Evolutionary conservation across 345 rosid species (phyloP).

Genomic region (Brassica cretica): DNA sequence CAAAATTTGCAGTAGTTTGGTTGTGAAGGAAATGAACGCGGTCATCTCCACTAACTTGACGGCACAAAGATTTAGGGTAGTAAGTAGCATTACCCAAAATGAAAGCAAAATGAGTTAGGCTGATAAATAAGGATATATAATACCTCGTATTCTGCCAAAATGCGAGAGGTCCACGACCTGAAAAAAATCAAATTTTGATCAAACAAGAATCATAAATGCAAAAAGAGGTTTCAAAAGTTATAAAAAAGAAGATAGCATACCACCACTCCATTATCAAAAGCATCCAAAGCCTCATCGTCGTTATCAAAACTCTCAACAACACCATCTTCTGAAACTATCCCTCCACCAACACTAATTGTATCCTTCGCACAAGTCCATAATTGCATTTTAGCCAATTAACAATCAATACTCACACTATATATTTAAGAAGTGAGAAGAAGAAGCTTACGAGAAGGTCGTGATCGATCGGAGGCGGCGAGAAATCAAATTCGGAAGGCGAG

Average conservation of each 20-base stretch:
- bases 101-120: neutral
- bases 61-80: neutral
- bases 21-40: slow-evolving; percentile 89
- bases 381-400: neutral
- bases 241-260: slow-evolving; percentile 39
- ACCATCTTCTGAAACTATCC: slow-evolving; percentile 71
- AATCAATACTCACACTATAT: neutral
- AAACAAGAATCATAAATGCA: neutral
- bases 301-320: slow-evolving; percentile 72
- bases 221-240: neutral
- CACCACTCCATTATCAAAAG: slow-evolving; percentile 63
- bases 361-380: slow-evolving; percentile 48
- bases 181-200: neutral
- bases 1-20: slow-evolving; percentile 90
- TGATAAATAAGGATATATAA: neutral
- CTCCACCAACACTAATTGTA: slow-evolving; percentile 55
- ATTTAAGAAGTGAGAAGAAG: neutral
- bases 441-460: slow-evolving; percentile 66
- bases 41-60: slow-evolving; percentile 88
- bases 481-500: slow-evolving; percentile 52
- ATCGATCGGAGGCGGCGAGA: slow-evolving; percentile 88
- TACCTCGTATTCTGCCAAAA: slow-evolving; percentile 91
- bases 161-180: slow-evolving; percentile 80
- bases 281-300: slow-evolving; percentile 84
- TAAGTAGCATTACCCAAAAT: too few species aligned